Conservation (phyloP, 2,329 filamentous ascomycete genomes). For the Aspergillus proliferans region DNA sequence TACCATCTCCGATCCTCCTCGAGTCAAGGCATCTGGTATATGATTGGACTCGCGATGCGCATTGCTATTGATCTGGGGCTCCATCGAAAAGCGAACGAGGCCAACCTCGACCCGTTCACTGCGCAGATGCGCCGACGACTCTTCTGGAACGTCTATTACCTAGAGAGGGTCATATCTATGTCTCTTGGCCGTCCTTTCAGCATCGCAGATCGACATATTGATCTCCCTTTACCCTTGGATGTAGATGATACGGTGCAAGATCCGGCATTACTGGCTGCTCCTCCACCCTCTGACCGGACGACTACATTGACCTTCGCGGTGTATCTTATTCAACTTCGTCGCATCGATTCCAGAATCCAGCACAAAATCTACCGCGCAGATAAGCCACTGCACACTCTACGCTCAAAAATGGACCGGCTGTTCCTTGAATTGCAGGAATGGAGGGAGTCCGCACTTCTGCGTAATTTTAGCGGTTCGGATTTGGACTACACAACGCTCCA, state of each 20-base stretch:
- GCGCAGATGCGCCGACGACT: slow-evolving; percentile 43
- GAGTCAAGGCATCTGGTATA: slow-evolving; percentile 49
- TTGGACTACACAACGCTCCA: slow-evolving; percentile 46
- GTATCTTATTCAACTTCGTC: slow-evolving; percentile 42
- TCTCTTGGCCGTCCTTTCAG: slow-evolving; percentile 48
- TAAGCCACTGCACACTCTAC: slow-evolving; percentile 38
- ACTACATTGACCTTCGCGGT: slow-evolving; percentile 39
- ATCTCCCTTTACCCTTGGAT: slow-evolving; percentile 44
- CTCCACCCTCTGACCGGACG: slow-evolving; percentile 22
- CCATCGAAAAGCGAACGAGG: slow-evolving; percentile 44
- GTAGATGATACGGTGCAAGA: slow-evolving; percentile 39
- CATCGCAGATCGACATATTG: slow-evolving; percentile 47
- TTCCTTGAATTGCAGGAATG: slow-evolving; percentile 44
- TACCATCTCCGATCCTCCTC: slow-evolving; percentile 48
- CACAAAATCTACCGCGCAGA: slow-evolving; percentile 49
- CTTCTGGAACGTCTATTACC: slow-evolving; percentile 49
- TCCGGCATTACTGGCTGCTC: slow-evolving; percentile 25
- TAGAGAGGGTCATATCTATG: slow-evolving; percentile 46
- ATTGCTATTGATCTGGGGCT: slow-evolving; percentile 49
- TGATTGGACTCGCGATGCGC: slow-evolving; percentile 50
- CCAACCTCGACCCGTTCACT: slow-evolving; percentile 35
- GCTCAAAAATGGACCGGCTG: slow-evolving; percentile 44
- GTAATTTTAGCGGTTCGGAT: slow-evolving; percentile 29
- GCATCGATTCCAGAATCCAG: slow-evolving; percentile 46
- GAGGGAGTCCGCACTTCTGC: slow-evolving; percentile 34